Base-by-base conservation (phyloP, 768 basidiomycete genomes). In the Cubamyces sp. region DNA sequence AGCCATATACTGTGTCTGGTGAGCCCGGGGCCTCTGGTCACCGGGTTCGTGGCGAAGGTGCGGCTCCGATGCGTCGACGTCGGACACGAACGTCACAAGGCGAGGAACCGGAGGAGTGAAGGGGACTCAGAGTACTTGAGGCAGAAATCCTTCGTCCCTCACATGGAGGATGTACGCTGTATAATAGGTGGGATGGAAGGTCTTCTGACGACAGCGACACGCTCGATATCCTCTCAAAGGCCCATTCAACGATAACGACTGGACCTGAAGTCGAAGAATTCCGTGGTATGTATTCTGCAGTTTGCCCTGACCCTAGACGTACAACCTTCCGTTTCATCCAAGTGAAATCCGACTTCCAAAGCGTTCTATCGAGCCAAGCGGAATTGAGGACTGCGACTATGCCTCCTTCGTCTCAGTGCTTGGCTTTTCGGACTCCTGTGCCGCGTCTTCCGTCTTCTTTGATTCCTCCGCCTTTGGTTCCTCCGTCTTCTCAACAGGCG, bases 361-460 rank as follows among this genome's bases (percentile, higher is more conserved):
- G 34, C 34, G 9, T 19, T 46, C 19, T 21, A n/a, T n/a, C n/a
- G 39, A 40, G 39, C 39, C 16, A 7, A 40, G 39, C 39, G 16
- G 39, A 40, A 16, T 8, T 7, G 16, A 40, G 39, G 39, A 48
- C 4, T 4, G 39, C 5, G 4, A 48, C 42, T 37, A 60, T 23
- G 53, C 45, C 47, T 47, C 49, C 54, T 57, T 45, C 40, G 39
- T 53, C 64, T 64, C 52, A 59, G 55, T 57, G 19, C 5, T 30
- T 2, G 57, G 49, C 23, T 42, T 68, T 68, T 3, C 50, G 41
- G 5, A 42, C 40, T 56, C 60, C 57, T 45, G 58, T 40, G 66
- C 26, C 37, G 51, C 37, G 48, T 61, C 55, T 42, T 64, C 60
- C 45, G 60, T 9, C 53, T 52, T 55, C n/a, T n/a, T n/a, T n/a